A percentile compares a stretch with the other conserved stretches of the same genome.
These are phyloP conservation scores for Penicillium goetzii DNA, from an alignment of 495 filamentous ascomycete genomes.

Conservation along the genomic window DNA sequence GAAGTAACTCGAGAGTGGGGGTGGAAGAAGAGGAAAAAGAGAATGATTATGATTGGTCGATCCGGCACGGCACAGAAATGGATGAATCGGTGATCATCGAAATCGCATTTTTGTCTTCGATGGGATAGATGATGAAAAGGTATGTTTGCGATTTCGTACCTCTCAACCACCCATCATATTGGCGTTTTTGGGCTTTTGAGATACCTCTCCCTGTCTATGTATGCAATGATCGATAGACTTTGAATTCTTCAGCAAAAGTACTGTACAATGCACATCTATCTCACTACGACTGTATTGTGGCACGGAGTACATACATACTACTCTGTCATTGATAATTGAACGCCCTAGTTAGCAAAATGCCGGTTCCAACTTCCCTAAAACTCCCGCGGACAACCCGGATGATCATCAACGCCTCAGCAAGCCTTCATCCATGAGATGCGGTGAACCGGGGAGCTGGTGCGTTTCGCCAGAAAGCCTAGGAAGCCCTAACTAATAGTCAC, in stretches of 20 bases:
- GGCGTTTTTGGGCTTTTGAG: background rate
- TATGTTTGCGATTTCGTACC: background rate
- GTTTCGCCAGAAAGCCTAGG: background rate
- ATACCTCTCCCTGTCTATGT: background rate
- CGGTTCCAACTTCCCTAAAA: background rate
- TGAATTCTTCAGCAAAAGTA: constrained; percentile 1
- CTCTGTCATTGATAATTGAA: background rate
- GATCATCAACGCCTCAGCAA: constrained; percentile 30
- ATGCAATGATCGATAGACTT: background rate
- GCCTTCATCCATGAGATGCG: constrained; percentile 19
- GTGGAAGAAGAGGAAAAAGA: constrained; percentile 12
- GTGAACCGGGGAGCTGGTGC: constrained; percentile 25
- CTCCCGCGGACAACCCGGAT: constrained; percentile 21
- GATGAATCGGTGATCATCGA: background rate
- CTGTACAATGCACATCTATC: background rate
- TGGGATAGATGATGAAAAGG: background rate
- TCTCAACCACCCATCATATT: background rate
- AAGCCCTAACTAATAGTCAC: background rate
- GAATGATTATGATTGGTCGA: constrained; percentile 2
- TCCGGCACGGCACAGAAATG: constrained; percentile 4
- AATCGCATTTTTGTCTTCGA: constrained; percentile 1
- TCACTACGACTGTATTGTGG: too few species aligned
- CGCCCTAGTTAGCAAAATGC: background rate
- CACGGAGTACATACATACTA: background rate
- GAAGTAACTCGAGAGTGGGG: constrained; percentile 15